Evolutionary conservation across 148 eudicot species (phyloP), one percentile per base, ranked within the genome.

Genomic region (Rhododendron kiyosumense): DNA sequence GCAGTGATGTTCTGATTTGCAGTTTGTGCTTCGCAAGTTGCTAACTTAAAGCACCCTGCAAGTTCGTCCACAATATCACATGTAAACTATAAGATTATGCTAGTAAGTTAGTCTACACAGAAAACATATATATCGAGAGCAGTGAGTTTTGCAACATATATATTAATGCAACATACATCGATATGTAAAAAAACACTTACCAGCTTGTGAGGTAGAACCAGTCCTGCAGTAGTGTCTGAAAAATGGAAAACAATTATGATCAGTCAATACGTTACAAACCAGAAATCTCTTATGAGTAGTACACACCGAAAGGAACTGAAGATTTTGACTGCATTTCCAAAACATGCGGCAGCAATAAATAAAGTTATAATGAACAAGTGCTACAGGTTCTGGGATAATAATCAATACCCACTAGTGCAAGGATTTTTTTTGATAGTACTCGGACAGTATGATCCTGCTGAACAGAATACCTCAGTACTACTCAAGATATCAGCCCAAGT

Each of bases 401-500:
- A 88, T 78, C 54, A 89, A 80, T 94, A 94, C 98, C 98, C 98
- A 84, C 88, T 86, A 88, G 91, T 91, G 91, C 98, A 96, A 67
- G 93, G 85, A 80, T 83, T 45, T 89, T 90, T 89, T 85, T 88
- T 85, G 45, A 88, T 84, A 87, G 90, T 93, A 87, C 89, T 92
- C 85, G 94, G 97, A 89, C 98, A 96, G 87, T 92, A 93, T 83
- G 93, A 93, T 86, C 98, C 98, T 86, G 96, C 94, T 88, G 97
- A 89, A 90, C 98, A 96, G 89, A 96, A 96, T 86, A 93, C 84
- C 91, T 94, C 96, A 54, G 85, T 81, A 88, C 93, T 94, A 45
- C 90, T 87, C 57, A 78, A 81, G 45, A 93, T 86, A 92, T 93
- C 98, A 52, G 94, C 92, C 98, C 98, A 96, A 38, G 82, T 86